These are phyloP conservation scores for Synchytrium microbalum DNA, from an alignment of 371 early-diverging fungal genomes.

Conservation along the genomic window DNA sequence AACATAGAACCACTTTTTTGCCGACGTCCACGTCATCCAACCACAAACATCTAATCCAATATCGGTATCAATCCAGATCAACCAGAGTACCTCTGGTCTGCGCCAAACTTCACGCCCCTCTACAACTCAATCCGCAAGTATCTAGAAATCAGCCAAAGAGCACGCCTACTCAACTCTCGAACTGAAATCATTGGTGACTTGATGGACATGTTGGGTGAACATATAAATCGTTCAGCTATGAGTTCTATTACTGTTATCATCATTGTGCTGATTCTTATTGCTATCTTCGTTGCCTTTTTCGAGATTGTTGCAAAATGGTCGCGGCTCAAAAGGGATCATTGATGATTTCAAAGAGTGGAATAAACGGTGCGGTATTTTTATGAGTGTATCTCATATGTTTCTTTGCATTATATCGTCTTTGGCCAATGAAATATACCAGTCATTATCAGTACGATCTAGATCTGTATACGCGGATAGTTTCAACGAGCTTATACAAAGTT, in stretches of 20 bases:
- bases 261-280: slow-evolving; percentile 35
- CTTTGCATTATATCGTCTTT: no score
- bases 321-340: neutral
- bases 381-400: no score
- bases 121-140: slow-evolving; percentile 43
- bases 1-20: neutral
- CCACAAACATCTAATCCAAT: neutral
- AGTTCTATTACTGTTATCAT: slow-evolving; percentile 38
- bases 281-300: slow-evolving; percentile 29
- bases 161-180: slow-evolving; percentile 36
- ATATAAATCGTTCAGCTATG: slow-evolving; percentile 35
- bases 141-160: slow-evolving; percentile 74
- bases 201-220: slow-evolving; percentile 43
- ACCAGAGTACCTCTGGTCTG: slow-evolving; percentile 40
- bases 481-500: no score
- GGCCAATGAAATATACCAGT: no score
- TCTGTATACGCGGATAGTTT: no score
- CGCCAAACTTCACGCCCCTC: slow-evolving; percentile 36
- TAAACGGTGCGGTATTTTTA: no score
- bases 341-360: no score
- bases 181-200: slow-evolving; percentile 40
- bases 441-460: no score
- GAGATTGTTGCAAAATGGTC: slow-evolving; percentile 39
- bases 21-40: neutral
- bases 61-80: slow-evolving; percentile 28